phyloP scores from a whole-genome alignment of 177 flowering plant species.

The Vitis hybrid region DNA sequence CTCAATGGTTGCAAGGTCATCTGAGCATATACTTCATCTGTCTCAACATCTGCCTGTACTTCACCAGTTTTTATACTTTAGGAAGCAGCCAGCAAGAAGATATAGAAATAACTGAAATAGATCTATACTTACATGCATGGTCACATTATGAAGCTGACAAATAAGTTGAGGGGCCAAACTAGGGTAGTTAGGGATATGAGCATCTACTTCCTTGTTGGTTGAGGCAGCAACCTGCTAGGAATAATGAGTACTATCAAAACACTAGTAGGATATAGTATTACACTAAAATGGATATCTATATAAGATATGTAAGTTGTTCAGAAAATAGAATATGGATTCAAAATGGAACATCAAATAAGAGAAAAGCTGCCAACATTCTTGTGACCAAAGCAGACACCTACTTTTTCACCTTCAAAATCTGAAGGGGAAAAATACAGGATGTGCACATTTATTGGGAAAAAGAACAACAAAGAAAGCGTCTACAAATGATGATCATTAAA shows the following conservation, averaged over 20 bases:
- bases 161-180: conserved; percentile 33
- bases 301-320: no score
- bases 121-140: conserved; percentile 29
- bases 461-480: no score
- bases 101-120: not conserved
- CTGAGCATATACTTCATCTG: conserved; percentile 66
- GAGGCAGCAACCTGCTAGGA: conserved; percentile 30
- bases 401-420: no score
- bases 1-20: conserved; percentile 59
- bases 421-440: no score
- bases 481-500: no score
- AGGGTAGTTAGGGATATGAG: conserved; percentile 35
- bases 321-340: no score
- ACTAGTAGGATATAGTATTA: not conserved
- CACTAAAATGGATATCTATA: no score
- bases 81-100: not conserved
- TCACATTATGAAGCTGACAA: conserved; percentile 36
- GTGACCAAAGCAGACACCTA: no score
- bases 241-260: not conserved
- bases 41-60: conserved; percentile 68
- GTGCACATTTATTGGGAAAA: no score
- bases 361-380: no score
- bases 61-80: not conserved
- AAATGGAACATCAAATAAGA: no score
- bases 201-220: conserved; percentile 34